Base-by-base conservation (phyloP, 2,329 filamentous ascomycete species). In the Nectriaceae sp. region DNA sequence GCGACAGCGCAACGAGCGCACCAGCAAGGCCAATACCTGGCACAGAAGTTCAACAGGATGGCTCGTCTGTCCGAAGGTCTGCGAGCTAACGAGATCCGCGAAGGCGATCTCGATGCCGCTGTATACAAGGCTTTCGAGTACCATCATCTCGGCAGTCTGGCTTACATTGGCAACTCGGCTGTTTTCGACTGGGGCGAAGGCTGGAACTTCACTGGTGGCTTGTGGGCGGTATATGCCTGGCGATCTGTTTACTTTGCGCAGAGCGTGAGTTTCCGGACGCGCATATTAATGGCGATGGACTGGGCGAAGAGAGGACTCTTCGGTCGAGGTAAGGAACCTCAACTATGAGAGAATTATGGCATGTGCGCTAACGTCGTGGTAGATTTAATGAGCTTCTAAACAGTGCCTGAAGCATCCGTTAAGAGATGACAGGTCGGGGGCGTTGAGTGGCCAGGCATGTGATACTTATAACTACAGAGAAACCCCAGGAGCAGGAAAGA, bases 261-360 rank as follows among this genome's bases (percentile, higher is more conserved):
- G 77, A 96, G 90, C 65, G 94, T 99, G 40, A 97, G 92, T 70
- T 80, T 97, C 50, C 78, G 94, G 59, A 99, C 94, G 21, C 83
- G 93, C 54, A 82, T 90, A 56, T 72, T 99, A 64, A 77, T 99
- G 70, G 91, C 91, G 16, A 97, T 99, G 94, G 94, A 99, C 69
- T 99, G 94, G 94, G 86, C 84, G n/a, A 99, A 97, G 82, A 81
- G 95, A 67, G 89, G 90, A 11, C 71, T 99, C 19, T 99, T 99
- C 75, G 94, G 94, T 59, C 82, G 94, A 85, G 94, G 93, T 97
- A 73, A 75, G 86, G 76, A 48, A 39, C 44, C 11, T 36, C 31
- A 20, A 6, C 8, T 36, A 8, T 36, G 1, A 13, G 37, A 4
- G 5, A 40, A 16, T 20, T 46, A 21, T 20, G 19, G 18, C 20